Evolutionary conservation across 2,329 filamentous ascomycete species (phyloP), one percentile per base, ranked within the genome.

Genomic region (Fusarium equiseti): DNA sequence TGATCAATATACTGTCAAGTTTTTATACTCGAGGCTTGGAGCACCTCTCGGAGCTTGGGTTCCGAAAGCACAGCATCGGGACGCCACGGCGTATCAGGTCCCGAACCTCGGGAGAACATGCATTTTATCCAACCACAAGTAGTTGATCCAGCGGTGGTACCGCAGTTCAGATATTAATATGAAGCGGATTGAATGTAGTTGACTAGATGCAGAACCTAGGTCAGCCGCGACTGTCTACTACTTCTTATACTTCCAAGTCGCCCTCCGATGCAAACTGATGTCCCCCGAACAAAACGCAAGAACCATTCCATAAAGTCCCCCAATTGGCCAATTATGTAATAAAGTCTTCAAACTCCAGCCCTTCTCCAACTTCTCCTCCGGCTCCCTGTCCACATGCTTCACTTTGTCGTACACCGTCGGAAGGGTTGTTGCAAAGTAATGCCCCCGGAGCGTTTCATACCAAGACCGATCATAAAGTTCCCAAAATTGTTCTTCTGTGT

Each of bases 401-500:
- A 90, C 87, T 78, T 93, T 92, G 66, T 92, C 88, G 77, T 88
- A 91, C 2, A 92, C 87, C 9, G 81, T 88, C 7, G 90, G 90
- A 66, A 92, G 77, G 6, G 82, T 80, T 0, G 79, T 81, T 3
- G 90, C 90, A 11, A 81, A 76, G 76, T 91, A 92, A 72, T 88
- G 90, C 18, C 72, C 58, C n/a, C 90, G 81, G 64, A 92, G 79
- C 0, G 72, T 79, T 40, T 91, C 85, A 73, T 92, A 92, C 83
- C 83, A 87, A 11, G 77, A 70, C 22, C 81, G 79, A 68, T 89
- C 84, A 72, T 92, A 91, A 20, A 88, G 80, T 12, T 79, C 72
- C 89, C 89, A 91, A 77, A 91, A 92, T 72, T 90, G 87, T 0
- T 85, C 80, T 69, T 92, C 87, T 1, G 85, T 85, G 76, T 95